Conservation (phyloP, 2,329 filamentous ascomycete genomes). For the Scedosporium dehoogii region DNA sequence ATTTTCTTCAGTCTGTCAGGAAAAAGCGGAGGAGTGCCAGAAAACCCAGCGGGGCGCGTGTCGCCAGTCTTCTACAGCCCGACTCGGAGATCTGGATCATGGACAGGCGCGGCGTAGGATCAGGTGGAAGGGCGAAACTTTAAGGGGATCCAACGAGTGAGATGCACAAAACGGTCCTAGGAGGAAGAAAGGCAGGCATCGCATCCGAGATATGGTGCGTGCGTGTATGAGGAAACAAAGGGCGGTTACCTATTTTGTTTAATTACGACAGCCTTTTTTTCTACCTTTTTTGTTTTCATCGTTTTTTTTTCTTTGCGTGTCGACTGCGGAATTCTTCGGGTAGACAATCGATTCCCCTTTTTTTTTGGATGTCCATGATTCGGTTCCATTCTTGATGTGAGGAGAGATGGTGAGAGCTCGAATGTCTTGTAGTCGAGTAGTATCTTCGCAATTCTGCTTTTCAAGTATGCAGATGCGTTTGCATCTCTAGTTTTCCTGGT, state of each 20-base stretch:
- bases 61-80: no score
- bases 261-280: slow-evolving; percentile 5
- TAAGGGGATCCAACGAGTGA: neutral
- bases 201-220: neutral
- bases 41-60: neutral
- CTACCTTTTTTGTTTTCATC: slow-evolving; percentile 1
- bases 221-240: slow-evolving; percentile 3
- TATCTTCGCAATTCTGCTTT: no score
- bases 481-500: no score
- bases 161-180: neutral
- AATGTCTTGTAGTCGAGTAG: neutral
- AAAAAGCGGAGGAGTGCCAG: neutral
- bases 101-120: no score
- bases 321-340: neutral
- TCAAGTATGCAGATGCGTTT: no score
- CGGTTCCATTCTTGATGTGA: neutral
- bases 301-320: neutral
- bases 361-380: neutral
- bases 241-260: slow-evolving; percentile 12
- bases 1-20: neutral
- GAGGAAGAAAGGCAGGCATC: slow-evolving; percentile 4
- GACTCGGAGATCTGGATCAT: no score
- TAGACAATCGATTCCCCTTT: neutral
- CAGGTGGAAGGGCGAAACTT: neutral
- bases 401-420: neutral